Conservation (phyloP, 75 land plant species). For the Adiantum capillusveneris region DNA sequence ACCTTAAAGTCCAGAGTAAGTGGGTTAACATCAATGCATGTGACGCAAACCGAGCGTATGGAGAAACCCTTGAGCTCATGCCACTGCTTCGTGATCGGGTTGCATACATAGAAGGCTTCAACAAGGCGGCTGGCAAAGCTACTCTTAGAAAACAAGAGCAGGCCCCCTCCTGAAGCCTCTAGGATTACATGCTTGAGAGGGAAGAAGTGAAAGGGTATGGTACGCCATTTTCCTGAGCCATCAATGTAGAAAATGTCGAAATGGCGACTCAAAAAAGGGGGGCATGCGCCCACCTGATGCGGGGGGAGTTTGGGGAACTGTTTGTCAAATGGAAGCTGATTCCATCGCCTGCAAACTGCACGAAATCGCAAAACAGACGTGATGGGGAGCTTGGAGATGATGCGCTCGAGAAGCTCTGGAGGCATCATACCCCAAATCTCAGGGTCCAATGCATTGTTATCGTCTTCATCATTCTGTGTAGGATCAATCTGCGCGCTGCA, state of each 20-base stretch:
- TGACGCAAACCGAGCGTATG: conserved; percentile 5
- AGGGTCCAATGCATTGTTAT: background rate
- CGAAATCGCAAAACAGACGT: conserved; percentile 70
- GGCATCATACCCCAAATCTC: conserved; percentile 62
- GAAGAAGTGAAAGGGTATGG: conserved; percentile 7
- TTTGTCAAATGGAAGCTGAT: conserved; percentile 10
- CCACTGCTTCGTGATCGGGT: conserved; percentile 26
- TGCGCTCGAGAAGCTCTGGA: conserved; percentile 67
- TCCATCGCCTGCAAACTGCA: conserved; percentile 71
- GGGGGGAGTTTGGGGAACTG: conserved; percentile 1
- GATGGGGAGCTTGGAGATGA: conserved; percentile 65
- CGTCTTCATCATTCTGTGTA: too few relatives aligned
- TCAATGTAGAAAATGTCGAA: conserved; percentile 4
- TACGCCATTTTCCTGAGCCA: conserved; percentile 3
- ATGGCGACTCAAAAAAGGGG: conserved; percentile 1
- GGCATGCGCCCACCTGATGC: conserved; percentile 6
- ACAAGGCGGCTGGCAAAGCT: background rate
- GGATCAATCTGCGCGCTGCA: too few relatives aligned
- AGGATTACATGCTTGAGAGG: conserved; percentile 3
- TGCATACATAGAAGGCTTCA: conserved; percentile 16
- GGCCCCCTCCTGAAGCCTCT: conserved; percentile 4
- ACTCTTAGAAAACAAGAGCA: conserved; percentile 4
- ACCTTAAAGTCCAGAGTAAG: conserved; percentile 21
- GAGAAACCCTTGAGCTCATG: conserved; percentile 18
- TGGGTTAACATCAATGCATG: conserved; percentile 26